A percentile compares a stretch with the other conserved stretches of the same genome.
These are phyloP conservation scores for Firmiana major DNA, from an alignment of 345 rosid genomes.

Conservation along the genomic window DNA sequence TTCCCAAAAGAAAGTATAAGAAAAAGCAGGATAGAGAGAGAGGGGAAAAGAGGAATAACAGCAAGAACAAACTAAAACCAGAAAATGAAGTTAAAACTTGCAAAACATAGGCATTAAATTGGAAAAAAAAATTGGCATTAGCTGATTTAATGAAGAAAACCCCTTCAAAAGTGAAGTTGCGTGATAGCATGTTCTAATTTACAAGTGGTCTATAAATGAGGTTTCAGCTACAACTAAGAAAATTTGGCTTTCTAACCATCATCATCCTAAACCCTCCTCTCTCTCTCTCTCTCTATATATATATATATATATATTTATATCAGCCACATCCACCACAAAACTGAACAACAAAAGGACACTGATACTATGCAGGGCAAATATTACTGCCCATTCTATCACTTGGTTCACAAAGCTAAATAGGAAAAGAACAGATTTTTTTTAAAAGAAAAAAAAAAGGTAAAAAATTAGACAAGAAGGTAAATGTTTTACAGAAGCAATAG, in stretches of 20 bases:
- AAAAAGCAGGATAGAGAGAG: too few species aligned
- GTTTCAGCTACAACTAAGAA: conserved; percentile 22
- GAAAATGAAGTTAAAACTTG: not conserved
- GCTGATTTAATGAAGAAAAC: not conserved
- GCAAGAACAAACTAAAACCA: not conserved
- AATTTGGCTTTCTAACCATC: conserved; percentile 27
- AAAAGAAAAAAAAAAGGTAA: too few species aligned
- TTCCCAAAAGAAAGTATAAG: not conserved
- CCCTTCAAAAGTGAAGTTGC: conserved; percentile 2
- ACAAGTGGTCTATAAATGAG: conserved; percentile 25
- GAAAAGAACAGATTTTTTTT: not conserved
- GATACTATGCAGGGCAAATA: conserved; percentile 26
- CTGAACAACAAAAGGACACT: conserved; percentile 25
- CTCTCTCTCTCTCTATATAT: not conserved
- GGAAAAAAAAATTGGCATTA: not conserved
- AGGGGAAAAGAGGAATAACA: not conserved
- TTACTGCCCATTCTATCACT: conserved; percentile 32
- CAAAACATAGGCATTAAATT: not conserved
- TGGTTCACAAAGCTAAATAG: conserved; percentile 18
- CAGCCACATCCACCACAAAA: conserved; percentile 38
- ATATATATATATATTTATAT: not conserved
- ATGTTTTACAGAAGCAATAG: conserved; percentile 30
- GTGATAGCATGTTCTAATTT: conserved; percentile 21
- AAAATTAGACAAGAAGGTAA: not conserved
- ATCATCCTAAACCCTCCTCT: conserved; percentile 4